These are phyloP conservation scores for Starmerella sp. DNA, from an alignment of 805 yeast genomes.

Conservation along the genomic window DNA sequence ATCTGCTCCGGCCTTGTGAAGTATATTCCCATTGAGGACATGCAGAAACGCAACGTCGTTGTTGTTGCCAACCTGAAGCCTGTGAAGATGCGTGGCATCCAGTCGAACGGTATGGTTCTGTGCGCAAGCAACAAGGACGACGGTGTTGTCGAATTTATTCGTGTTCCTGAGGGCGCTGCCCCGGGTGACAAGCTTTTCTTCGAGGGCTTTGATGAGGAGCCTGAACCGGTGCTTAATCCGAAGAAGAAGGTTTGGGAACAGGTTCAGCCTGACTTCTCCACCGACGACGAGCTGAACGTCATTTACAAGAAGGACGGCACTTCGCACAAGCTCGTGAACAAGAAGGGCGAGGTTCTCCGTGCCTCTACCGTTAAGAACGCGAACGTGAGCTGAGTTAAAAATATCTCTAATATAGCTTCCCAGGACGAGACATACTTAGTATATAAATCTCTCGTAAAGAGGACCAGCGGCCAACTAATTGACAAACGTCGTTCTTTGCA, in stretches of 20 bases:
- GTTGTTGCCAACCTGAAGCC: slow-evolving; percentile 95
- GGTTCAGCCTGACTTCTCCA: slow-evolving; percentile 80
- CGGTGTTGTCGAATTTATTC: slow-evolving; percentile 72
- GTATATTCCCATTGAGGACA: slow-evolving; percentile 76
- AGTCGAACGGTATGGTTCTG: slow-evolving; percentile 91
- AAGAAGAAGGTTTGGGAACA: slow-evolving; percentile 98
- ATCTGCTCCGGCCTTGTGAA: slow-evolving; percentile 95
- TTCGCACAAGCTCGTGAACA: slow-evolving; percentile 62
- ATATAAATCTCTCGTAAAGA: no score
- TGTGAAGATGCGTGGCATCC: slow-evolving; percentile 94
- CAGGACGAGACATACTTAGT: no score
- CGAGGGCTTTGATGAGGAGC: slow-evolving; percentile 78
- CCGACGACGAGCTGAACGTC: slow-evolving; percentile 64
- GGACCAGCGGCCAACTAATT: no score
- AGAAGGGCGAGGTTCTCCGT: slow-evolving; percentile 66
- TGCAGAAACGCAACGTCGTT: slow-evolving; percentile 89
- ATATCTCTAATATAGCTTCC: no score
- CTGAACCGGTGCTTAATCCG: slow-evolving; percentile 88
- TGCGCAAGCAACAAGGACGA: slow-evolving; percentile 61
- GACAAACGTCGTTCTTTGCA: no score
- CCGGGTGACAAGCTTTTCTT: slow-evolving; percentile 96
- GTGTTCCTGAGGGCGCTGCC: slow-evolving; percentile 85
- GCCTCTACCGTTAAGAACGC: slow-evolving; percentile 65
- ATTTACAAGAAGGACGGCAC: slow-evolving; percentile 68
- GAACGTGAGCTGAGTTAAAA: slow-evolving; percentile 51